phyloP scores from a whole-genome alignment of 768 basidiomycete species.

The Suillus placidus region DNA sequence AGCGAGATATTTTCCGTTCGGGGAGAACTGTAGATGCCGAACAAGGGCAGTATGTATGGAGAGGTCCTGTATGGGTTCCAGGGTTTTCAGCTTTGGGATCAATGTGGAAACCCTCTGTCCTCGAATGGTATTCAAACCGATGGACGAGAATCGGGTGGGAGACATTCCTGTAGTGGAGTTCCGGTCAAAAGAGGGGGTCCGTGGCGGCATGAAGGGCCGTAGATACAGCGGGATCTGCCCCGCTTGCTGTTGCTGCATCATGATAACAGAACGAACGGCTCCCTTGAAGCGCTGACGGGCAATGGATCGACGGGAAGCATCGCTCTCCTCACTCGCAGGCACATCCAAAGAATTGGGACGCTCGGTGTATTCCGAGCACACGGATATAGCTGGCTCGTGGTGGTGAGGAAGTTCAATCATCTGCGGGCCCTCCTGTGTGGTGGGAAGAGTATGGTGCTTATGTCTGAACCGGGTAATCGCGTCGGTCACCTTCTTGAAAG shows the following conservation, averaged over 20 bases:
- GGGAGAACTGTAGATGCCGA: slow-evolving; percentile 57
- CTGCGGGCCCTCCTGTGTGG: neutral
- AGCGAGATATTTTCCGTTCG: slow-evolving; percentile 53
- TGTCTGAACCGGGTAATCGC: neutral
- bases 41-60: slow-evolving; percentile 53
- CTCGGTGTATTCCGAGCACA: slow-evolving; percentile 29
- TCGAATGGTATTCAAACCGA: slow-evolving; percentile 38
- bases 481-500: slow-evolving; percentile 5
- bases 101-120: slow-evolving; percentile 43
- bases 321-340: slow-evolving; percentile 28
- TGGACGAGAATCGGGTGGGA: slow-evolving; percentile 35
- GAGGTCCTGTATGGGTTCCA: slow-evolving; percentile 45
- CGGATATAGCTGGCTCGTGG: slow-evolving; percentile 28
- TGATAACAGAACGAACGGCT: slow-evolving; percentile 51
- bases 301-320: slow-evolving; percentile 28
- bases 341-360: slow-evolving; percentile 32
- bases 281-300: slow-evolving; percentile 42
- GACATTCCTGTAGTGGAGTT: slow-evolving; percentile 34
- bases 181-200: slow-evolving; percentile 33
- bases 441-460: slow-evolving; percentile 3
- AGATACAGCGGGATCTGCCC: slow-evolving; percentile 11
- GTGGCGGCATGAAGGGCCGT: slow-evolving; percentile 34
- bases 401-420: neutral
- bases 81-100: slow-evolving; percentile 43
- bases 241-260: slow-evolving; percentile 31